Evolutionary conservation across 2,329 filamentous ascomycete species (phyloP).

Genomic region (Trichoderma brevicompactum): DNA sequence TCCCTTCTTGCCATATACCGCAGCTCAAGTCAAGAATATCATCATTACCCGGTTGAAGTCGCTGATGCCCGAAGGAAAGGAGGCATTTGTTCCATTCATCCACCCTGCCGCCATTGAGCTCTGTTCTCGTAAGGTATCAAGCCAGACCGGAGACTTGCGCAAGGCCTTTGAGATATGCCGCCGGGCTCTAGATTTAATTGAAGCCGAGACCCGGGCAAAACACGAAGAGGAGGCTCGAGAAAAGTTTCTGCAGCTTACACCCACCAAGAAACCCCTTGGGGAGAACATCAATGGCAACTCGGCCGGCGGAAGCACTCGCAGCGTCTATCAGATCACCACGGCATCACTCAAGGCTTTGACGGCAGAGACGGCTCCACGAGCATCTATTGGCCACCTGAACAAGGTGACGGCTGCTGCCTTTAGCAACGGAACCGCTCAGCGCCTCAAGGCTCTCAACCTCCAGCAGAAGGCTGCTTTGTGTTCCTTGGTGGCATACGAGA

Average conservation of each 20-base stretch:
- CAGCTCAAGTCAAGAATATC: slow-evolving; percentile 82
- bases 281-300: slow-evolving; percentile 75
- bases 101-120: slow-evolving; percentile 93
- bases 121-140: slow-evolving; percentile 91
- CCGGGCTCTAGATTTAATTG: slow-evolving; percentile 84
- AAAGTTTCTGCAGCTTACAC: slow-evolving; percentile 61
- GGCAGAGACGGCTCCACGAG: slow-evolving; percentile 79
- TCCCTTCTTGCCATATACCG: slow-evolving; percentile 91
- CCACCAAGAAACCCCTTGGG: slow-evolving; percentile 75
- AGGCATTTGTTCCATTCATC: slow-evolving; percentile 79
- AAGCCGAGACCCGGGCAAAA: slow-evolving; percentile 78
- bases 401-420: slow-evolving; percentile 89
- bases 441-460: slow-evolving; percentile 85
- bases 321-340: slow-evolving; percentile 53
- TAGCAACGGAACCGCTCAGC: slow-evolving; percentile 82
- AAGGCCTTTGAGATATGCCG: slow-evolving; percentile 96
- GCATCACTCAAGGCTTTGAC: slow-evolving; percentile 67
- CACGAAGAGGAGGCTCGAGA: slow-evolving; percentile 67
- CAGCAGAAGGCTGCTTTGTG: slow-evolving; percentile 97
- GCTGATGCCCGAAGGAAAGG: slow-evolving; percentile 63
- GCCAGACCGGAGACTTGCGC: slow-evolving; percentile 89
- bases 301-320: slow-evolving; percentile 45
- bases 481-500: slow-evolving; percentile 84
- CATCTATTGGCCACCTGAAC: slow-evolving; percentile 87
- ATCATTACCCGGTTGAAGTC: slow-evolving; percentile 82